Percentiles rank a stretch among this genome's conserved stretches.
These are phyloP conservation scores for Talaromyces amestolkiae DNA, from an alignment of 2,329 filamentous ascomycete species.

Conservation along the genomic window DNA sequence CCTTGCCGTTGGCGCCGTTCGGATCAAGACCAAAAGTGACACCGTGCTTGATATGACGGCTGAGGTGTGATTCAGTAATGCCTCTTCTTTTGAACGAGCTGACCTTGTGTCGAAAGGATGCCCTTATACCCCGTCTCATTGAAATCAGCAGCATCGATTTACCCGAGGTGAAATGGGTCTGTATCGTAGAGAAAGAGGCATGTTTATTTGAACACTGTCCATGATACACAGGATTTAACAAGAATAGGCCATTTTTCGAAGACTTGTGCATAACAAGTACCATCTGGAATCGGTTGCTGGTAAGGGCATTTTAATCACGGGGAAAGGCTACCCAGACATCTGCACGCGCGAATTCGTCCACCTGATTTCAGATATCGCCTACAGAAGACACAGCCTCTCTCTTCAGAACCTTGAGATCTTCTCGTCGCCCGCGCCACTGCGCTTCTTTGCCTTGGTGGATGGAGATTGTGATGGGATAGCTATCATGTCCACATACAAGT, in stretches of 20 bases:
- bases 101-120: slow-evolving; percentile 42
- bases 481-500: slow-evolving; percentile 63
- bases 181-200: slow-evolving; percentile 65
- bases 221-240: background rate
- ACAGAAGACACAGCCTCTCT: background rate
- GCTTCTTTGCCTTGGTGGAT: slow-evolving; percentile 57
- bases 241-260: slow-evolving; percentile 58
- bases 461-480: slow-evolving; percentile 62
- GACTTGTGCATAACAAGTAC: slow-evolving; percentile 50
- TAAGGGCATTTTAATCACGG: slow-evolving; percentile 59
- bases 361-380: slow-evolving; percentile 37
- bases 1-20: slow-evolving; percentile 38
- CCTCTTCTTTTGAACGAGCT: background rate
- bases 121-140: slow-evolving; percentile 51
- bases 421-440: slow-evolving; percentile 30
- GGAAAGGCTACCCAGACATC: slow-evolving; percentile 65
- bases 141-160: slow-evolving; percentile 48
- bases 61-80: slow-evolving; percentile 31
- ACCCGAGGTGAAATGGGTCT: slow-evolving; percentile 53
- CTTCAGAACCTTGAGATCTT: slow-evolving; percentile 20
- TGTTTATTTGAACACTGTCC: background rate
- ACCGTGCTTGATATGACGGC: slow-evolving; percentile 32
- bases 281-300: slow-evolving; percentile 43
- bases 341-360: slow-evolving; percentile 55
- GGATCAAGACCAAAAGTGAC: slow-evolving; percentile 25